Conservation (phyloP, 2,329 filamentous ascomycete species). For the Volutella citrinella region DNA sequence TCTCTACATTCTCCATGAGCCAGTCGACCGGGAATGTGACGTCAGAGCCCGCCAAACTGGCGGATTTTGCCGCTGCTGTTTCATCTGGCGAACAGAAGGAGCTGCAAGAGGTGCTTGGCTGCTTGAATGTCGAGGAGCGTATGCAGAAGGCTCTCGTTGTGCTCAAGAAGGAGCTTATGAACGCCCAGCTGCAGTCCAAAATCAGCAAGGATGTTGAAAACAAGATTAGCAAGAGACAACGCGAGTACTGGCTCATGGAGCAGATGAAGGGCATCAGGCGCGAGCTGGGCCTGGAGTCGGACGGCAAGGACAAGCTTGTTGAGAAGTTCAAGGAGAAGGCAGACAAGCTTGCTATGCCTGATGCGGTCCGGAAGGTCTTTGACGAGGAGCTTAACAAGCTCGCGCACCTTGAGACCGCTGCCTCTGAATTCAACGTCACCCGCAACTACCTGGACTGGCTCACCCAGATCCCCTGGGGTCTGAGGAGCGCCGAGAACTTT, state of each 20-base stretch:
- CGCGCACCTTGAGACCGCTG: conserved; percentile 88
- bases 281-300: conserved; percentile 93
- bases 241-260: conserved; percentile 98
- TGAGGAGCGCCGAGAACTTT: conserved; percentile 94
- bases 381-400: conserved; percentile 98
- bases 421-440: conserved; percentile 98
- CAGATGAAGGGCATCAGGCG: conserved; percentile 98
- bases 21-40: conserved; percentile 93
- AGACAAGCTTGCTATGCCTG: conserved; percentile 90
- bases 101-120: conserved; percentile 85
- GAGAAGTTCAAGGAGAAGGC: conserved; percentile 98
- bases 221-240: conserved; percentile 95
- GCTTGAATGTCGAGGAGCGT: conserved; percentile 86
- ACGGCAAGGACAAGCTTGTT: conserved; percentile 96
- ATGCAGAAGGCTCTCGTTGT: conserved; percentile 89
- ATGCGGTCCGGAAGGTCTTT: conserved; percentile 94
- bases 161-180: conserved; percentile 98
- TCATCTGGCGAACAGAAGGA: conserved; percentile 91
- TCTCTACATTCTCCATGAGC: conserved; percentile 94
- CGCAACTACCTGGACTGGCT: conserved; percentile 98
- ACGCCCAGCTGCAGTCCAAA: conserved; percentile 93
- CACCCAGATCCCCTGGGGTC: conserved; percentile 96
- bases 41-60: conserved; percentile 89
- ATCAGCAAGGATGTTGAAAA: conserved; percentile 97
- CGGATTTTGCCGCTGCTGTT: conserved; percentile 95